Evolutionary conservation across 805 yeast species (phyloP).

Genomic region (Ogataea paradorogensis): DNA sequence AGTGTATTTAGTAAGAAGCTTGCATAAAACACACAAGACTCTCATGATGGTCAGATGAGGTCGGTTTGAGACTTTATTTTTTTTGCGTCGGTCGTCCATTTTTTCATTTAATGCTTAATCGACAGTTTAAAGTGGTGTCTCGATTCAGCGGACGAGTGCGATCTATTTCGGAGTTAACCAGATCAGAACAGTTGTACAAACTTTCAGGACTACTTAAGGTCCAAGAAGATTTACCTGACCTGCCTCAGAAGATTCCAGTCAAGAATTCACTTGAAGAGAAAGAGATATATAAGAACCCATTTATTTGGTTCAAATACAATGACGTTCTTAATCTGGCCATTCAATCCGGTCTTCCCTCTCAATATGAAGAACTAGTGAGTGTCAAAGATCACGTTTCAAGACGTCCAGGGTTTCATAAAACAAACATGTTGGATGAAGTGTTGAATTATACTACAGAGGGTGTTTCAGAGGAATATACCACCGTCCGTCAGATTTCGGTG

Average conservation of each 20-base stretch:
- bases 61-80: constrained; percentile 1
- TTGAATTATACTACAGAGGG: constrained; percentile 5
- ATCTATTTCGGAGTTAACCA: neutral
- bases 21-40: neutral
- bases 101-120: constrained; percentile 4
- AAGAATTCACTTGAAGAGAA: constrained; percentile 14
- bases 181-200: constrained; percentile 1
- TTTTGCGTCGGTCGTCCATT: constrained; percentile 4
- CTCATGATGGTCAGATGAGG: neutral
- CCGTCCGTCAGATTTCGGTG: neutral
- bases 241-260: constrained; percentile 7
- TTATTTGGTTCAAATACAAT: constrained; percentile 12
- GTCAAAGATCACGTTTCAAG: constrained; percentile 18
- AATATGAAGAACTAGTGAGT: constrained; percentile 18
- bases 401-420: constrained; percentile 6
- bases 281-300: constrained; percentile 16
- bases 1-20: constrained; percentile 8
- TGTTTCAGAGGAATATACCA: neutral
- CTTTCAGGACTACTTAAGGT: neutral
- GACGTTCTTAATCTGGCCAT: constrained; percentile 20
- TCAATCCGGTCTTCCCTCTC: constrained; percentile 7
- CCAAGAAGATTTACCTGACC: constrained; percentile 2
- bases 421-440: constrained; percentile 14
- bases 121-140: neutral
- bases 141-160: neutral